Evolutionary conservation across 257 asterid genomes (phyloP).

Genomic region (Solanum sejunctum): DNA sequence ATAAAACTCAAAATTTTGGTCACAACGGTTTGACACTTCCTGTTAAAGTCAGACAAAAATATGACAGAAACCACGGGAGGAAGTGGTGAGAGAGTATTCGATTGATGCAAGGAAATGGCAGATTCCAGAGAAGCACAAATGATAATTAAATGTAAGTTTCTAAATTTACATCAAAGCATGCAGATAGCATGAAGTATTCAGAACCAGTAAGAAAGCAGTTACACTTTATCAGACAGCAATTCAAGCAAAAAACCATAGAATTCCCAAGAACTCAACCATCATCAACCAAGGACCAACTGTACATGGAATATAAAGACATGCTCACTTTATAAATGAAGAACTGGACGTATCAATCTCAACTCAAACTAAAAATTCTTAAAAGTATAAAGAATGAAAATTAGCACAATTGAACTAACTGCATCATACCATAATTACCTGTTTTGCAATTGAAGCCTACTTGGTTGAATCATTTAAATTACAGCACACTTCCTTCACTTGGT

Average conservation of each 20-base stretch:
- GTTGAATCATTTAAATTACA: background rate
- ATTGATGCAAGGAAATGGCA: background rate
- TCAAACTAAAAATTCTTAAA: background rate
- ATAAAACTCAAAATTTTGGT: background rate
- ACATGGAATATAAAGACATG: background rate
- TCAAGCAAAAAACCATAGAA: background rate
- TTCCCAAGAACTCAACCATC: background rate
- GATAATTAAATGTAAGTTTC: background rate
- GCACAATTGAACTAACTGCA: conserved; percentile 3
- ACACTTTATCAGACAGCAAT: background rate
- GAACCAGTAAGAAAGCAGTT: background rate
- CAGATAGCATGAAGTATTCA: background rate
- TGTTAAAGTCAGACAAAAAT: background rate
- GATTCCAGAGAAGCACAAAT: background rate
- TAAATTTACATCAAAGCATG: background rate
- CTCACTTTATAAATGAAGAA: background rate
- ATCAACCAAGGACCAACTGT: background rate
- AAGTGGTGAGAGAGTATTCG: background rate
- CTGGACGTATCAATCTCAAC: background rate
- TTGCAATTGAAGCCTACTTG: conserved; percentile 6
- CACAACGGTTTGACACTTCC: background rate
- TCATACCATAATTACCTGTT: background rate
- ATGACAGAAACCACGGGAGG: background rate
- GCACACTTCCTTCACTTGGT: background rate
- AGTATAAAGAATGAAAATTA: background rate